A percentile compares a stretch with the other conserved stretches of the same genome.
phyloP scores from a whole-genome alignment of 2,329 filamentous ascomycete species.

The Ciborinia camelliae region DNA sequence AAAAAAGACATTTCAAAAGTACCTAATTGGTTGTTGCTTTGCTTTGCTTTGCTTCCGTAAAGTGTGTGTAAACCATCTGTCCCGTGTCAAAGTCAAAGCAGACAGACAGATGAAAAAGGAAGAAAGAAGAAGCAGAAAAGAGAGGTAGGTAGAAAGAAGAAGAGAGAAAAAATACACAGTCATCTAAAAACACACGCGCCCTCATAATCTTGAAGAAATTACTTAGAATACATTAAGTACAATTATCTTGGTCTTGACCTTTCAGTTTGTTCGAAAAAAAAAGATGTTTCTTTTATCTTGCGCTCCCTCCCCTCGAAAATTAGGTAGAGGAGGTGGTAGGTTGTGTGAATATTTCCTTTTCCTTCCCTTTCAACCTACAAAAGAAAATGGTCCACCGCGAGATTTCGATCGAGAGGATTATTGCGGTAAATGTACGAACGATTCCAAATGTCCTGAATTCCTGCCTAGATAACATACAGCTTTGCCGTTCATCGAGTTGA shows the following conservation, averaged over 20 bases:
- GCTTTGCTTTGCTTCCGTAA: conserved; percentile 1
- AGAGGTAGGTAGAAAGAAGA: background rate
- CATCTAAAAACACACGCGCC: background rate
- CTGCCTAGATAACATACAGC: conserved; percentile 10
- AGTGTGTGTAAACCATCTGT: background rate
- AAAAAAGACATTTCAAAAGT: too few species aligned
- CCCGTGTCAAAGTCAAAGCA: background rate
- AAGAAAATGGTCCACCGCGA: conserved; percentile 4
- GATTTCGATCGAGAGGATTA: background rate
- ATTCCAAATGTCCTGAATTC: conserved; percentile 6
- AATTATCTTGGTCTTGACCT: conserved; percentile 19
- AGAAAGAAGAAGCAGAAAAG: background rate
- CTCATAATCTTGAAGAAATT: conserved; percentile 22
- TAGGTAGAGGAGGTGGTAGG: background rate
- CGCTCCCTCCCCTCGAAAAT: conserved; percentile 5
- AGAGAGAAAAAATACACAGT: background rate
- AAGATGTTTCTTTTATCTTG: conserved; percentile 6
- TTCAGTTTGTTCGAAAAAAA: conserved; percentile 4
- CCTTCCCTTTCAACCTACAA: conserved; percentile 10
- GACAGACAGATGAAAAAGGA: background rate
- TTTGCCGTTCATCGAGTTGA: conserved; percentile 12
- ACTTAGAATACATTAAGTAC: conserved; percentile 34
- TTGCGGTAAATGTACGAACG: conserved; percentile 3
- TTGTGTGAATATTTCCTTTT: background rate
- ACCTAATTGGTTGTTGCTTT: too few species aligned